These are phyloP conservation scores for Scutellaria galericulata DNA, from an alignment of 257 asterid genomes.

Conservation along the genomic window DNA sequence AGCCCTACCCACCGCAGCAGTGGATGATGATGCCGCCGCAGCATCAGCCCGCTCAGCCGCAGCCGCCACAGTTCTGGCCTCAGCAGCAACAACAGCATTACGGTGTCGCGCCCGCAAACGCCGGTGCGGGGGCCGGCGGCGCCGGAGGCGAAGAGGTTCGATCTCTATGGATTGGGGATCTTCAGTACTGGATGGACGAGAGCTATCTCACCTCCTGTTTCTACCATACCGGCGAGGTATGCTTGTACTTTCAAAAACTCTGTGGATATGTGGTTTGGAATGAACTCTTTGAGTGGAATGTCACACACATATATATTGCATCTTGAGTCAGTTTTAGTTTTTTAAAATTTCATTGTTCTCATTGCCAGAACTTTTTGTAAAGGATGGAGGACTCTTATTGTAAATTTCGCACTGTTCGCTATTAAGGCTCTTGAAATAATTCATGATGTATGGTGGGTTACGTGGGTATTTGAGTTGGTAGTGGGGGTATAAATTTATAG, in stretches of 20 bases:
- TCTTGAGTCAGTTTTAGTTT: neutral
- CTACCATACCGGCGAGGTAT: conserved; percentile 78
- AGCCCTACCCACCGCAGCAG: conserved; percentile 54
- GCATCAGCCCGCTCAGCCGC: conserved; percentile 44
- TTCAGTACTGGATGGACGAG: conserved; percentile 95
- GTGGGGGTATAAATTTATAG: no score
- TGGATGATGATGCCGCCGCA: conserved; percentile 59
- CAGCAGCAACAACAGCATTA: conserved; percentile 65
- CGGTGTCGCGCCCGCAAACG: conserved; percentile 46
- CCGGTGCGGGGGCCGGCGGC: conserved; percentile 28
- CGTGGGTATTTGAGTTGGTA: neutral
- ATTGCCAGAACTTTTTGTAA: neutral
- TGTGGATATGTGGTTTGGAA: neutral
- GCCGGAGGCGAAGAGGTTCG: conserved; percentile 63
- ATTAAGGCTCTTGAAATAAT: neutral
- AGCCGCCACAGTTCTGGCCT: conserved; percentile 47
- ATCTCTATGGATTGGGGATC: conserved; percentile 89
- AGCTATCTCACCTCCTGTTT: conserved; percentile 63
- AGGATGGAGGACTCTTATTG: neutral
- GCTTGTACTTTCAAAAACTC: neutral
- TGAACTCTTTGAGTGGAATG: neutral
- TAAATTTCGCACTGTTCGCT: neutral
- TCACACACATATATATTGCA: neutral
- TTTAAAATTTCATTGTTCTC: neutral
- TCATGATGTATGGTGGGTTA: no score